Base-by-base conservation (phyloP, 345 rosid genomes). In the Orychophragmus violaceus region DNA sequence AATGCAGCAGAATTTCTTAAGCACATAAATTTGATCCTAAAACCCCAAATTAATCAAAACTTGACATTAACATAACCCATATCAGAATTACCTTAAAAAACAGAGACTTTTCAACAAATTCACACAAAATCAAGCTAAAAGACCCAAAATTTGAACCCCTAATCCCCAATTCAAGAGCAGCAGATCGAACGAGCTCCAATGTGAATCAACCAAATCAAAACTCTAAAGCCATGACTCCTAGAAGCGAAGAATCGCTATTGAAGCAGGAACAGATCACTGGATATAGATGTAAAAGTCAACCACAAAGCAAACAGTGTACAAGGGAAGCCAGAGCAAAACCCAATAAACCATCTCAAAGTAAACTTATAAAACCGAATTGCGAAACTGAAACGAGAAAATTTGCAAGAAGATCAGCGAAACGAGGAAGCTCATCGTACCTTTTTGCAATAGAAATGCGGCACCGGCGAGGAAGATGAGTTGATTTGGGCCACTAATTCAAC, bases 201-300 rank as follows among this genome's bases (percentile, higher is more conserved):
- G 35, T 52, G 45, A 70, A 61, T 42, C 54, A 30, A 61, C 12
- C 68, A 54, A 53, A 70, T 60, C 19, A 23, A 52, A 60, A 69
- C 21, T 2, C 3, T 4, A 16, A 59, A 28, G 30, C 24, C 33
- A 48, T 9, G 36, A 3, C 1, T 35, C 5, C 19, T 39, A 14
- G 4, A 37, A n/a, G n/a, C n/a, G n/a, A n/a, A n/a, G n/a, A n/a
- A n/a, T n/a, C n/a, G n/a, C n/a, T n/a, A n/a, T n/a, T n/a, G 8
- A 35, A 71, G 18, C 11, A 56, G 49, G 35, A 55, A n/a, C 24
- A 35, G 25, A 71, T 71, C 59, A 71, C 0, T 53, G 39, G 23
- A 53, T 25, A 14, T 14, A 48, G 71, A 49, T 72, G 59, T 57
- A 41, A 24, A 66, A 59, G 62, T 66, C 77, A 59, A 72, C 54